Conservation (phyloP, 306 rosid species). For the Cyclanthera cordifolia region DNA sequence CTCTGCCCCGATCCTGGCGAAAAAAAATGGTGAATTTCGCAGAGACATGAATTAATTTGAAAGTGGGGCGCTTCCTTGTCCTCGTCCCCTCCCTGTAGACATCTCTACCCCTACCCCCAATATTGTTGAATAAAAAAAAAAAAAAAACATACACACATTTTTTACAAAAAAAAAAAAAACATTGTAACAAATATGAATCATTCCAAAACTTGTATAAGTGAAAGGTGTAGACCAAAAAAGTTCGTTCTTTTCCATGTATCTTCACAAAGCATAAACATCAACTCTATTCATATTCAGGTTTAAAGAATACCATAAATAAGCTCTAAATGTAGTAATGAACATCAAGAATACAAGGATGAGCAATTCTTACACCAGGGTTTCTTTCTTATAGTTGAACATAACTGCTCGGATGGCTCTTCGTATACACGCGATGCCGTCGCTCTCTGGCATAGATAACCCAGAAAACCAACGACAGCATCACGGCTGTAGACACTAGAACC, state of each 20-base stretch:
- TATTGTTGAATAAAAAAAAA: too few relatives aligned
- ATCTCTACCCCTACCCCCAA: too few relatives aligned
- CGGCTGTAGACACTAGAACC: constrained; percentile 20
- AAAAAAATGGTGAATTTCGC: too few relatives aligned
- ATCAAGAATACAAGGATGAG: not conserved
- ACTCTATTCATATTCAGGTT: not conserved
- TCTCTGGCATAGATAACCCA: constrained; percentile 32
- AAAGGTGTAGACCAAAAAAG: not conserved
- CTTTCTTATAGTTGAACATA: not conserved
- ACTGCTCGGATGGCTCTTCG: not conserved
- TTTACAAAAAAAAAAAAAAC: too few relatives aligned
- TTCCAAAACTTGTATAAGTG: not conserved
- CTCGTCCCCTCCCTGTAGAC: too few relatives aligned
- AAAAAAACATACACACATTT: too few relatives aligned
- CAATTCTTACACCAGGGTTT: not conserved
- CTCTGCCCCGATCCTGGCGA: too few relatives aligned
- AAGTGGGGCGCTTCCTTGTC: too few relatives aligned
- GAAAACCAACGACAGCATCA: constrained; percentile 31
- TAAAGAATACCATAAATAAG: constrained; percentile 2
- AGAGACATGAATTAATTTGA: too few relatives aligned
- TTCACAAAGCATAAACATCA: not conserved
- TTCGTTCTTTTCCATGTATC: not conserved
- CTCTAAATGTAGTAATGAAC: not conserved
- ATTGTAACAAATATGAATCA: too few relatives aligned
- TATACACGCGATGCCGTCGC: constrained; percentile 13